Evolutionary conservation across 495 filamentous ascomycete genomes (phyloP).

Genomic region (Aspergillus steynii): DNA sequence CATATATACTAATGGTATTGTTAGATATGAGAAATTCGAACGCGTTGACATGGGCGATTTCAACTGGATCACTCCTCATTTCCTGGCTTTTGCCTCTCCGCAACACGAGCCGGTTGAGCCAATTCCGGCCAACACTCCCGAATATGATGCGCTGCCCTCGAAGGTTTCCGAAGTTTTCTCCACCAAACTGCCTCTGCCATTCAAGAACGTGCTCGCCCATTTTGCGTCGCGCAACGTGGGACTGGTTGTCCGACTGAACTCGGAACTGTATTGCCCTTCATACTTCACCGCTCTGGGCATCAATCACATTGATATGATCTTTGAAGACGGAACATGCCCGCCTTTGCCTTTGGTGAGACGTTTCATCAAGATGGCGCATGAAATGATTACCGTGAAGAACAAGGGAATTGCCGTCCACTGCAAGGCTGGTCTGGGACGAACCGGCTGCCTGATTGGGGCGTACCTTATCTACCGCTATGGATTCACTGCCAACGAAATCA

Average conservation of each 20-base stretch:
- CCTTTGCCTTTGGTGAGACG: slow-evolving; percentile 79
- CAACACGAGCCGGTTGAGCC: slow-evolving; percentile 74
- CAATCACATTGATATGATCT: slow-evolving; percentile 97
- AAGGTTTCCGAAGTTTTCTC: slow-evolving; percentile 64
- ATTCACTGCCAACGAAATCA: slow-evolving; percentile 98
- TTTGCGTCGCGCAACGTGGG: slow-evolving; percentile 85
- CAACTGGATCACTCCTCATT: slow-evolving; percentile 96
- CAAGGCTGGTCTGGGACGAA: slow-evolving; percentile 96
- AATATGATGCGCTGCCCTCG: slow-evolving; percentile 69
- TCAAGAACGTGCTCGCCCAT: slow-evolving; percentile 93
- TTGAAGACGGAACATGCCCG: slow-evolving; percentile 97
- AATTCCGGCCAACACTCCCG: slow-evolving; percentile 67
- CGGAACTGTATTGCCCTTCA: slow-evolving; percentile 88
- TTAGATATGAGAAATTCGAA: slow-evolving; percentile 86
- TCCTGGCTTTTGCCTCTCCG: slow-evolving; percentile 95
- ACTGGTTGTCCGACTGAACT: slow-evolving; percentile 93
- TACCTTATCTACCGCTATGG: slow-evolving; percentile 97
- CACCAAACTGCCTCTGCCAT: slow-evolving; percentile 69
- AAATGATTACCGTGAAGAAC: slow-evolving; percentile 84
- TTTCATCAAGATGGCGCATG: slow-evolving; percentile 92
- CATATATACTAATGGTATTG: slow-evolving; percentile 21
- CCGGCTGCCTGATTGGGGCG: slow-evolving; percentile 93
- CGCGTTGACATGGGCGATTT: slow-evolving; percentile 98
- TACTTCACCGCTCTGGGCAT: slow-evolving; percentile 96
- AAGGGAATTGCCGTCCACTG: slow-evolving; percentile 95